phyloP scores from a whole-genome alignment of 768 basidiomycete genomes.

The Lanmaoa pseudosensibilis region DNA sequence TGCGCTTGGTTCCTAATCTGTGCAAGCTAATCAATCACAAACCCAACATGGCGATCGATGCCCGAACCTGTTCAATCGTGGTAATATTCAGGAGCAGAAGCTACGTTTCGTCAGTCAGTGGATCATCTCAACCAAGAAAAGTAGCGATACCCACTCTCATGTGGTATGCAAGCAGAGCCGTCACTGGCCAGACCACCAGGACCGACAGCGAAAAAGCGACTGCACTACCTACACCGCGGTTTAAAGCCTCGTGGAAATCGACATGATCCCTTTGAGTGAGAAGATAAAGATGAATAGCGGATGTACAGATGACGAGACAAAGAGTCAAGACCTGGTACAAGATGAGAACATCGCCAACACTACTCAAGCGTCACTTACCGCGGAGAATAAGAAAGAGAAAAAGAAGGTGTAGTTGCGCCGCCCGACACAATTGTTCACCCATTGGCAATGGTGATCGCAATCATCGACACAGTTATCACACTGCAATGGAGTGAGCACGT shows the following conservation, averaged over 20 bases:
- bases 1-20: slow-evolving; percentile 88
- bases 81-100: slow-evolving; percentile 84
- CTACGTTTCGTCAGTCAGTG: slow-evolving; percentile 36
- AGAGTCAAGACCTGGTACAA: slow-evolving; percentile 62
- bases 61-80: slow-evolving; percentile 89
- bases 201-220: slow-evolving; percentile 75
- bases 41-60: slow-evolving; percentile 12
- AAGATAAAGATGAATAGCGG: slow-evolving; percentile 77
- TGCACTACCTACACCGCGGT: slow-evolving; percentile 70
- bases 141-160: slow-evolving; percentile 59
- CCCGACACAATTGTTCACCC: slow-evolving; percentile 96
- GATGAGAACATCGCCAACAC: slow-evolving; percentile 6
- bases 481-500: slow-evolving; percentile 37
- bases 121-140: not conserved
- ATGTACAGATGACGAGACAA: slow-evolving; percentile 76
- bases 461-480: slow-evolving; percentile 98
- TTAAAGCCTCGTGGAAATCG: slow-evolving; percentile 47
- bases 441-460: slow-evolving; percentile 89
- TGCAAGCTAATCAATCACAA: slow-evolving; percentile 6
- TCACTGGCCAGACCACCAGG: slow-evolving; percentile 79
- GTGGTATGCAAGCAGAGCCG: slow-evolving; percentile 80
- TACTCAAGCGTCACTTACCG: slow-evolving; percentile 48
- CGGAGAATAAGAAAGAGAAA: slow-evolving; percentile 75
- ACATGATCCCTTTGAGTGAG: slow-evolving; percentile 53
- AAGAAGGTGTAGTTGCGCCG: slow-evolving; percentile 95